phyloP scores from a whole-genome alignment of 345 rosid genomes.

The Arabidopsis arenosa region DNA sequence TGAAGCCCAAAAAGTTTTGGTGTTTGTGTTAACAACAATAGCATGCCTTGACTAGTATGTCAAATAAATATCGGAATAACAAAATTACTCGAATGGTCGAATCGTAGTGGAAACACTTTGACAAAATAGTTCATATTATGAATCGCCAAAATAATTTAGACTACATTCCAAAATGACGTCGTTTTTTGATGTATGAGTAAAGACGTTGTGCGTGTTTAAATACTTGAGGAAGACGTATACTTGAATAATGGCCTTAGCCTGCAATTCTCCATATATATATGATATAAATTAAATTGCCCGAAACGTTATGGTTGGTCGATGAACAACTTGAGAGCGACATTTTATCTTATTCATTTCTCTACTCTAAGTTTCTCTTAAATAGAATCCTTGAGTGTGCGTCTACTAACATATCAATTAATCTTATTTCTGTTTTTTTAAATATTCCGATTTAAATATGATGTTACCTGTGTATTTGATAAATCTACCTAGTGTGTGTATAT shows the following conservation, averaged over 20 bases:
- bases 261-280: neutral
- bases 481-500: neutral
- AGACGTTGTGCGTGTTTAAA: neutral
- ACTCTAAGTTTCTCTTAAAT: neutral
- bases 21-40: neutral
- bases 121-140: neutral
- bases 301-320: slow-evolving; percentile 3
- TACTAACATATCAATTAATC: no score
- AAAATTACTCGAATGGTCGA: neutral
- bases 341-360: neutral
- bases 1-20: neutral
- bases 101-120: neutral
- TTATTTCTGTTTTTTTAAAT: no score
- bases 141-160: neutral
- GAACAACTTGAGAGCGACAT: slow-evolving; percentile 12
- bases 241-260: neutral
- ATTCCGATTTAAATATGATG: no score
- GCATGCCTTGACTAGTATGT: neutral
- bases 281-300: slow-evolving; percentile 2
- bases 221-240: slow-evolving; percentile 5
- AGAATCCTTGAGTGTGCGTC: neutral
- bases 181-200: neutral
- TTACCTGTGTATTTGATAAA: no score
- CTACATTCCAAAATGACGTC: neutral
- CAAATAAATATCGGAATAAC: neutral